These are phyloP conservation scores for Rhodotorula sp. DNA, from an alignment of 1,284 basidiomycete species.

Conservation along the genomic window DNA sequence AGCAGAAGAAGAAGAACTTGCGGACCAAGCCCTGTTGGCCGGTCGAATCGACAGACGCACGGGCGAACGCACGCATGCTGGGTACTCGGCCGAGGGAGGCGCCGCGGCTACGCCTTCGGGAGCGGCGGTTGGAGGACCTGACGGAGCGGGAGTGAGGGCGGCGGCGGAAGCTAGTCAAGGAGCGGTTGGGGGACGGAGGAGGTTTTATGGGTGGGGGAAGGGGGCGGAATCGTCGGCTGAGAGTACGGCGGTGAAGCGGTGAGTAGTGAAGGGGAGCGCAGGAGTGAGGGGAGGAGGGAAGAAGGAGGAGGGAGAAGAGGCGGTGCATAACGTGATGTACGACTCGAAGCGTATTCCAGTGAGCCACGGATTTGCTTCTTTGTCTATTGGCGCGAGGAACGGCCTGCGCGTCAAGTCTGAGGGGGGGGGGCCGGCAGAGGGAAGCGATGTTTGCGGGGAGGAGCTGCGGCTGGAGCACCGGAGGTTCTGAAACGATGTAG, in stretches of 20 bases:
- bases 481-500: no score
- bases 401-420: no score
- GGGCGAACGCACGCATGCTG: conserved; percentile 19
- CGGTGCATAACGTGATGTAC: background rate
- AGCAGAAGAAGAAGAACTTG: conserved; percentile 15
- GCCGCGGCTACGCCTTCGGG: no score
- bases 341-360: background rate
- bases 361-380: no score
- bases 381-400: no score
- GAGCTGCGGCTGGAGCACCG: no score
- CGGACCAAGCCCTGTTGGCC: background rate
- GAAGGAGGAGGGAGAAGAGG: background rate
- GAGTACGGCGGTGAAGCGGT: background rate
- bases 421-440: no score
- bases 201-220: conserved; percentile 18
- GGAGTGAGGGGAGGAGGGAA: background rate
- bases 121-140: no score
- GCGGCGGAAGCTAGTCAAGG: background rate
- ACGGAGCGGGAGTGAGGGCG: no score
- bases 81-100: background rate
- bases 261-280: background rate
- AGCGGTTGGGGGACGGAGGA: background rate
- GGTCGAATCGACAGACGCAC: conserved; percentile 14
- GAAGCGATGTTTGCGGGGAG: no score
- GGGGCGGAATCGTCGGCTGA: background rate